Evolutionary conservation across 2,329 filamentous ascomycete genomes (phyloP).

Genomic region (Coniochaeta prunicola): DNA sequence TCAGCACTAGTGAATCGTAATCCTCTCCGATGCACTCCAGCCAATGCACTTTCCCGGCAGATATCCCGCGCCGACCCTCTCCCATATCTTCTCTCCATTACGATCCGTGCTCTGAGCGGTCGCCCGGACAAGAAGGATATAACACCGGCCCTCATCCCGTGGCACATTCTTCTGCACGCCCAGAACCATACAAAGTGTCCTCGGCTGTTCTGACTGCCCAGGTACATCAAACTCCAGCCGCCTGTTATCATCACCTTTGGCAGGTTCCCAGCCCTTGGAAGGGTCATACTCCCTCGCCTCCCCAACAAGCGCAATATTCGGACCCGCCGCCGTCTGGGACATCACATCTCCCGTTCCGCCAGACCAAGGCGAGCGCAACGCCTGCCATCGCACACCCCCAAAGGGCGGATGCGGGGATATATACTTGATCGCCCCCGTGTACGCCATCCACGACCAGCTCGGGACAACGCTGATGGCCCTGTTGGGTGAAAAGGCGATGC

Average conservation of each 20-base stretch:
- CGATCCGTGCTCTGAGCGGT: not conserved
- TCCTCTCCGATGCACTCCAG: not conserved
- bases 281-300: not conserved
- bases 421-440: constrained; percentile 21
- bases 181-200: not conserved
- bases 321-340: not conserved
- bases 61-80: constrained; percentile 3
- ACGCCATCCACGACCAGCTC: constrained; percentile 27
- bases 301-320: not conserved
- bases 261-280: not conserved
- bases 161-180: not conserved
- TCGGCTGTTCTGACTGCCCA: not conserved
- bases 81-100: not conserved
- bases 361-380: constrained; percentile 2
- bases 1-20: not conserved
- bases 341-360: not conserved
- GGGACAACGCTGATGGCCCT: constrained; percentile 10
- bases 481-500: constrained; percentile 1
- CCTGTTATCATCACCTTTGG: not conserved
- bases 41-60: constrained; percentile 2
- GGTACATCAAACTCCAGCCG: not conserved
- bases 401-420: too few relatives aligned
- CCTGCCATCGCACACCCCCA: not conserved
- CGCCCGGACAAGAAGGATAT: not conserved
- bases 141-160: not conserved